Conservation (phyloP, 805 yeast species). For the Nakazawaea populi region DNA sequence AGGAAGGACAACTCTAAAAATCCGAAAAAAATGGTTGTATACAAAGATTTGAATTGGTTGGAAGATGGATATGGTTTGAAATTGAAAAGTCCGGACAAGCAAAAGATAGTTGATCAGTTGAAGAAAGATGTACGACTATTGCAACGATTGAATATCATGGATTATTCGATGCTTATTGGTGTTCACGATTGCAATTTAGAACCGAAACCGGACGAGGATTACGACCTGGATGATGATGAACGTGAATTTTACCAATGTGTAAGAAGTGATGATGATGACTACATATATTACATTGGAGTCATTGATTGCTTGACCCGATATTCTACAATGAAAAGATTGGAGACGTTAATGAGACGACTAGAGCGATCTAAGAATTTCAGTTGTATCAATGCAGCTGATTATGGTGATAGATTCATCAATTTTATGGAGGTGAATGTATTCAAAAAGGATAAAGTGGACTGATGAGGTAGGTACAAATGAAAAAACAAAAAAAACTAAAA, state of each 20-base stretch:
- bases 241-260: constrained; percentile 51
- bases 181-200: constrained; percentile 70
- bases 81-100: constrained; percentile 68
- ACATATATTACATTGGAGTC: constrained; percentile 82
- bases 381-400: constrained; percentile 85
- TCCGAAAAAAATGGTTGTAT: constrained; percentile 36
- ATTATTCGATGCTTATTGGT: constrained; percentile 86
- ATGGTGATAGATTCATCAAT: constrained; percentile 77
- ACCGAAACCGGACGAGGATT: constrained; percentile 7
- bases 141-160: constrained; percentile 83
- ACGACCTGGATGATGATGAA: constrained; percentile 18
- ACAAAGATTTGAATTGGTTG: constrained; percentile 88
- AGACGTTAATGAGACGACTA: constrained; percentile 79
- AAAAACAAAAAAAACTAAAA: too few relatives aligned
- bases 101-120: constrained; percentile 61
- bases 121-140: constrained; percentile 69
- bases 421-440: constrained; percentile 47
- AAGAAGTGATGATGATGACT: constrained; percentile 66
- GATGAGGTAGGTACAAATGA: neutral
- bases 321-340: constrained; percentile 66
- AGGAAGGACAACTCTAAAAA: constrained; percentile 25
- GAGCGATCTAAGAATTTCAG: constrained; percentile 63
- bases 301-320: constrained; percentile 90
- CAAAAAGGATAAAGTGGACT: constrained; percentile 62
- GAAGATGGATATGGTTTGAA: constrained; percentile 56